Percentiles rank a stretch among this genome's conserved stretches.
phyloP scores from a whole-genome alignment of 495 filamentous ascomycete genomes.

The Amphirosellinia nigrospora region DNA sequence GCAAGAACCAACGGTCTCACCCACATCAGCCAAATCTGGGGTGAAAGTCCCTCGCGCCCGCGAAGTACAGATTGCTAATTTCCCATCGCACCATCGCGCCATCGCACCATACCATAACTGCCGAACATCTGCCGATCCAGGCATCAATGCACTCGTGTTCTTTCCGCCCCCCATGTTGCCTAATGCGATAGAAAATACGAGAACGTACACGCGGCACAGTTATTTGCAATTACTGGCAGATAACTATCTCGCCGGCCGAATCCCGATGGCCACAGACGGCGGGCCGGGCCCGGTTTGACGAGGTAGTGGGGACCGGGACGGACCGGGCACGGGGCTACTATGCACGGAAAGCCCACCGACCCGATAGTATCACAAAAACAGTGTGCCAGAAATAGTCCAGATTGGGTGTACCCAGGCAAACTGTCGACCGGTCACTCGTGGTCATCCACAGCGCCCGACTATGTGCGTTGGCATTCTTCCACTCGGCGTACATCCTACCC shows the following conservation, averaged over 20 bases:
- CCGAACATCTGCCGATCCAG: slow-evolving; percentile 6
- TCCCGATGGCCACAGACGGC: not conserved
- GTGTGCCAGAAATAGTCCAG: slow-evolving; percentile 24
- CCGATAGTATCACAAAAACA: not conserved
- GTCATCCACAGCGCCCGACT: slow-evolving; percentile 22
- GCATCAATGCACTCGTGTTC: slow-evolving; percentile 1
- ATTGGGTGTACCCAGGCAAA: slow-evolving; percentile 25
- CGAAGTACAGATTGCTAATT: not conserved
- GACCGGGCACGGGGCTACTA: not conserved
- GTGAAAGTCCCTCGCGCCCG: not conserved
- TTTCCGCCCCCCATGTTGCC: slow-evolving; percentile 1
- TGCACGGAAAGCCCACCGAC: not conserved
- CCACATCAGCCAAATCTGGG: not conserved
- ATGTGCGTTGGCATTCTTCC: slow-evolving; percentile 25
- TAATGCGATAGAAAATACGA: not conserved
- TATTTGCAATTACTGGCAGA: not conserved
- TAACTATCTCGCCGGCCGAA: not conserved
- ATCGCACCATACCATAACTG: not conserved
- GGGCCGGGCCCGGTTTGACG: not conserved
- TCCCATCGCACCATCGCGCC: not conserved
- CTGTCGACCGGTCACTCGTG: not conserved
- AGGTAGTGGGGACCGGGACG: not conserved
- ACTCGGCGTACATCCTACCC: slow-evolving; percentile 24
- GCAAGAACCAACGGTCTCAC: not conserved
- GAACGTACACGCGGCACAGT: not conserved